Base-by-base conservation (phyloP, 768 basidiomycete species). In the Phylloporus sp. region DNA sequence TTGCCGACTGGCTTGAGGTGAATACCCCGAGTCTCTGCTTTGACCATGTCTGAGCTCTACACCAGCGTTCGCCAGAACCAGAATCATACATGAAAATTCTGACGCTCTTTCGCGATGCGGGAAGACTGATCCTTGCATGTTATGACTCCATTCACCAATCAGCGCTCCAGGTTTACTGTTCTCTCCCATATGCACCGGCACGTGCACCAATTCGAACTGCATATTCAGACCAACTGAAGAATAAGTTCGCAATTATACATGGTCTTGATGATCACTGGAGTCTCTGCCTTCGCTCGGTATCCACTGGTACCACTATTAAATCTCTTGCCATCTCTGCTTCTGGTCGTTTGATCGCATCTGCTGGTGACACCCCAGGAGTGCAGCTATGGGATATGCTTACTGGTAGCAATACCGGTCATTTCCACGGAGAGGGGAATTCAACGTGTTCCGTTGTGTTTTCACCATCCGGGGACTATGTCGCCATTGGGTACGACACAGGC, bases 361-460 rank as follows among this genome's bases (percentile, higher is more conserved):
- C 54, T 26, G 54, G 54, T 35, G 52, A 40, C 15, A 26, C 23
- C 11, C 87, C 91, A 58, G 58, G 57, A 34, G 58, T 62, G 29
- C 58, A 59, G 22, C n/a, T 62, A 20, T 62, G 61, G 61, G 59
- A 61, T 29, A 26, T 22, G 27, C 40, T 57, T 28, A 60, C 50
- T 20, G 59, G 59, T 3, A 52, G 13, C 1, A 61, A 54, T 27
- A 40, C 36, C 20, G 59, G 60, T 26, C 52, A 61, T 28, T 47
- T 60, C 41, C 23, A 9, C 20, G 48, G 47, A 4, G 13, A 38
- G 18, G 52, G 48, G 0, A 24, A 36, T 27, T 51, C 59, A 39
- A 47, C 49, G 5, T 61, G 59, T 45, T 44, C 59, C 11, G 59
- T 61, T 11, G 16, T 38, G 8, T 61, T 60, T 45, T 61, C 59